Evolutionary conservation across 2,329 filamentous ascomycete species (phyloP).

Genomic region (Hypomyces perniciosus): DNA sequence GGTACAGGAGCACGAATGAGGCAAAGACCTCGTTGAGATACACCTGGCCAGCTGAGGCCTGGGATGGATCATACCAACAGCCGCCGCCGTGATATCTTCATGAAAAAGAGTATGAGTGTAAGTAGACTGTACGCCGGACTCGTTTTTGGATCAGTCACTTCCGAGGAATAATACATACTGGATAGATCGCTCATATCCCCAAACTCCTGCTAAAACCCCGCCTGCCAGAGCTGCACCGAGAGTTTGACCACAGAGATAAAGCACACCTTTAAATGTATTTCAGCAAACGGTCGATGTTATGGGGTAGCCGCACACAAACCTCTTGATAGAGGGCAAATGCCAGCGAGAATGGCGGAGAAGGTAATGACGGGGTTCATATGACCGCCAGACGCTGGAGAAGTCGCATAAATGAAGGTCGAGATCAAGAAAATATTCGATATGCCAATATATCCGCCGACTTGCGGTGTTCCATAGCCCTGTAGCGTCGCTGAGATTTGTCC

Average conservation of each 20-base stretch:
- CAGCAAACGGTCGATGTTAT: not conserved
- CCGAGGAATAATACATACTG: constrained; percentile 15
- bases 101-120: not conserved
- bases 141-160: not conserved
- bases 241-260: constrained; percentile 42
- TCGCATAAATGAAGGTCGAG: constrained; percentile 43
- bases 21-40: constrained; percentile 44
- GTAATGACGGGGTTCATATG: constrained; percentile 51
- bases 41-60: constrained; percentile 32
- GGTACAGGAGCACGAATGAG: constrained; percentile 26
- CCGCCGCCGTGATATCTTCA: constrained; percentile 27
- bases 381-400: constrained; percentile 42
- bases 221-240: constrained; percentile 40
- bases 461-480: constrained; percentile 20
- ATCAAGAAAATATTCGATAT: constrained; percentile 36
- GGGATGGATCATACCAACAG: constrained; percentile 30
- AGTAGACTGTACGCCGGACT: not conserved
- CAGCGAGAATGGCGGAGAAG: constrained; percentile 44
- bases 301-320: constrained; percentile 13
- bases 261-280: constrained; percentile 23
- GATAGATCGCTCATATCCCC: constrained; percentile 24
- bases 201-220: constrained; percentile 32
- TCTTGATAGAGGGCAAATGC: constrained; percentile 42
- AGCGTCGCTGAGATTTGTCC: constrained; percentile 27
- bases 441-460: constrained; percentile 27